Evolutionary conservation across 305 asterid genomes (phyloP).

Genomic region (Petunia hybrid): DNA sequence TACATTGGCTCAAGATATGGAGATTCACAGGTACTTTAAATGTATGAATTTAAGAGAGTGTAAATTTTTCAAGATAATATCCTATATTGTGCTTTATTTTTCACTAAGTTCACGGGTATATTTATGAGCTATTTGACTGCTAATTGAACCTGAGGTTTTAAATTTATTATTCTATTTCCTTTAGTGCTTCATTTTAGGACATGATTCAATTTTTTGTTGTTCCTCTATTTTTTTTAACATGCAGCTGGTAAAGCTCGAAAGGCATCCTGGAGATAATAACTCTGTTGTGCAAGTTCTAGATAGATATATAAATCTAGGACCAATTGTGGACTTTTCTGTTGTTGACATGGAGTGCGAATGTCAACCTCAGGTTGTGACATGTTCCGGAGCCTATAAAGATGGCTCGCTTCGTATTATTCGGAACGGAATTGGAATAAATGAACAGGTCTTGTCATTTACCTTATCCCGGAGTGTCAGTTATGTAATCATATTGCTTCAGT

Average conservation of each 20-base stretch:
- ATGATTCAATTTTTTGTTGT: not conserved
- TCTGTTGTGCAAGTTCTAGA: slow-evolving; percentile 95
- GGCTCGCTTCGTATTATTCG: slow-evolving; percentile 97
- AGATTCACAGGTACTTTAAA: slow-evolving; percentile 83
- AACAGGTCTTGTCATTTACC: slow-evolving; percentile 62
- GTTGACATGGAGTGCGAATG: slow-evolving; percentile 99
- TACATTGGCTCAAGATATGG: slow-evolving; percentile 96
- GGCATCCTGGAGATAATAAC: slow-evolving; percentile 88
- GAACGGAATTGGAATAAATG: slow-evolving; percentile 97
- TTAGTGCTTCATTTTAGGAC: slow-evolving; percentile 6
- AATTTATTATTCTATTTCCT: slow-evolving; percentile 8
- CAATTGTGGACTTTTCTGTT: slow-evolving; percentile 96
- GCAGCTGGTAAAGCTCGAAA: slow-evolving; percentile 91
- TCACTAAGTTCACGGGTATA: too few relatives aligned
- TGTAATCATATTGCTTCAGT: slow-evolving; percentile 24
- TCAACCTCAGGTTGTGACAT: slow-evolving; percentile 99
- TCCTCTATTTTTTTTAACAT: slow-evolving; percentile 26
- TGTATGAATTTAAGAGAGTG: not conserved
- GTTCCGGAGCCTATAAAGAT: slow-evolving; percentile 97
- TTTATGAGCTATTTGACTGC: not conserved
- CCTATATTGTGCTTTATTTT: too few relatives aligned
- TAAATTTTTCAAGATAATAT: not conserved
- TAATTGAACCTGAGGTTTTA: not conserved
- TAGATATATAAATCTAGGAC: slow-evolving; percentile 93
- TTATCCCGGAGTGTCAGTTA: slow-evolving; percentile 13